Evolutionary conservation across 192 early-diverging fungal species (phyloP).

Genomic region (Entomortierella beljakovae): DNA sequence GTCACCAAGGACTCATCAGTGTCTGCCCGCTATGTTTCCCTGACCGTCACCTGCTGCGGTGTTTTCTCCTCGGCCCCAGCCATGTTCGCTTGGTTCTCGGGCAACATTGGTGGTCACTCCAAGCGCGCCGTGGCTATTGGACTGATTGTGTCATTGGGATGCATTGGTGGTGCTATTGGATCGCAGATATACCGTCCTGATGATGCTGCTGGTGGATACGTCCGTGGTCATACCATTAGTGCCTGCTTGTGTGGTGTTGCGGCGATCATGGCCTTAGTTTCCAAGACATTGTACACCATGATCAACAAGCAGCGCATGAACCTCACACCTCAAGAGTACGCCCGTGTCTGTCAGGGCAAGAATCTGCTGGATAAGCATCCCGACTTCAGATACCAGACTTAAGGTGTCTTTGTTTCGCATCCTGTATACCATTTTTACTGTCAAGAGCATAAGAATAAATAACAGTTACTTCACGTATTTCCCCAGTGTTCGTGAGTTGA

Average conservation of each 20-base stretch:
- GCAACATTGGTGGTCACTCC: conserved; percentile 76
- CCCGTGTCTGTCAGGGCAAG: conserved; percentile 36
- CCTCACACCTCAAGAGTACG: too few species aligned
- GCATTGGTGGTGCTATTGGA: conserved; percentile 76
- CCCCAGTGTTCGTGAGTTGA: too few species aligned
- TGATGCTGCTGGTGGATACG: conserved; percentile 65
- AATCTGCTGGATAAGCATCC: conserved; percentile 59
- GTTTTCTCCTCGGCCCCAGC: conserved; percentile 65
- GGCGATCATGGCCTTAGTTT: too few species aligned
- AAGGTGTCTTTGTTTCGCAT: too few species aligned
- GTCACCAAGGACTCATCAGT: conserved; percentile 18
- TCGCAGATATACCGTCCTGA: conserved; percentile 75
- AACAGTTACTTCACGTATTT: too few species aligned
- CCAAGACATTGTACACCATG: too few species aligned
- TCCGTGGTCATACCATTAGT: too few species aligned
- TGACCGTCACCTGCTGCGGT: conserved; percentile 46
- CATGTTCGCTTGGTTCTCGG: conserved; percentile 70
- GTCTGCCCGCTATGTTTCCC: conserved; percentile 42
- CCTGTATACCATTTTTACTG: too few species aligned
- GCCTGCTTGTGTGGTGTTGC: too few species aligned
- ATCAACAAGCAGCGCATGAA: too few species aligned
- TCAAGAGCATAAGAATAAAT: too few species aligned
- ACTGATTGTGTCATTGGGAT: conserved; percentile 72
- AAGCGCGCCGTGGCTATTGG: conserved; percentile 74
- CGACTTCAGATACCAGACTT: conserved; percentile 26